Evolutionary conservation across 257 asterid species (phyloP), one percentile per base, ranked within the genome.

Genomic region (Handroanthus guayacan): DNA sequence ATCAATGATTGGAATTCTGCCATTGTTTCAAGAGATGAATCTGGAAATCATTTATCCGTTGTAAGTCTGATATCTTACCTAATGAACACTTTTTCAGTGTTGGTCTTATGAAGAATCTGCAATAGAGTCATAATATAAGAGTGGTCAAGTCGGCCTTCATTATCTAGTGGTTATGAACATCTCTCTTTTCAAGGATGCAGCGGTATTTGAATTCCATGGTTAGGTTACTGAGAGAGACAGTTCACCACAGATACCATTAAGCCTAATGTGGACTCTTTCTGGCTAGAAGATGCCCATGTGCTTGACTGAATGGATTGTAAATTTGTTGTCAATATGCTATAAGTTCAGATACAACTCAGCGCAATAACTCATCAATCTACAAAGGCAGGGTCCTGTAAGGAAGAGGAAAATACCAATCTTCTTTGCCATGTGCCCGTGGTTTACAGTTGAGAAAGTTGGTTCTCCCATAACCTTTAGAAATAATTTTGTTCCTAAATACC

Each of bases 11-110:
- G 95, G 97, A 89, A 84, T 67, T 83, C 89, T 56, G 79, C 80
- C 54, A 72, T 87, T 80, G 80, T 86, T 74, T 89, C 95, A 61
- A 86, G 73, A 78, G 97, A 92, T 71, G 85, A 81, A 84, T 86
- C 95, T 79, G 97, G 90, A 72, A 86, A 67, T 65, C 93, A 89
- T 78, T 79, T 75, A 50, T 84, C 90, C 70, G 67, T 87, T 56
- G 95, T 92, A 90, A 92, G 97, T 86, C 69, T 9, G n/a, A 66
- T 62, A 58, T 50, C 73, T 34, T 64, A 39, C 48, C 37, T 45
- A 43, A 57, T 61, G n/a, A 81, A 43, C 61, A 38, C 25, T 62
- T 69, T 31, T 17, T 44, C 13, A 50, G 41, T 57, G 54, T 31
- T 69, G 43, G 43, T 62, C 82, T 39, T 16, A n/a, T 34, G 11